Percentiles rank a stretch among this genome's conserved stretches.
These are phyloP conservation scores for Vicia villosa DNA, from an alignment of 306 rosid genomes.

Conservation along the genomic window DNA sequence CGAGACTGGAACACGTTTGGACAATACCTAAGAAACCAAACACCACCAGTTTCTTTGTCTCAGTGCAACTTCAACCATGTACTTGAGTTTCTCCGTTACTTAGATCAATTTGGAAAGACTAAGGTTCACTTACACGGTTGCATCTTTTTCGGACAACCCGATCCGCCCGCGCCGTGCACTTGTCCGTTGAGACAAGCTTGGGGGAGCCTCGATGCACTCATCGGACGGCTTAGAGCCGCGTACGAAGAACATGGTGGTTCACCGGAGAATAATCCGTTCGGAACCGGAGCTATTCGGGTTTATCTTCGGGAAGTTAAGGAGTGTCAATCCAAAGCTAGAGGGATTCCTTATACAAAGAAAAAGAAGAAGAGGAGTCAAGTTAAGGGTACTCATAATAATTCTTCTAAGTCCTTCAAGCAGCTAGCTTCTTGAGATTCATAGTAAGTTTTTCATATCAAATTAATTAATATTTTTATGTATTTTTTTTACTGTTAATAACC, in stretches of 20 bases:
- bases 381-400: slow-evolving; percentile 44
- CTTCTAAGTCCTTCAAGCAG: slow-evolving; percentile 66
- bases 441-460: slow-evolving; percentile 43
- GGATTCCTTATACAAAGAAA: slow-evolving; percentile 82
- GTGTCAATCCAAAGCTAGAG: slow-evolving; percentile 84
- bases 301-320: slow-evolving; percentile 87
- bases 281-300: slow-evolving; percentile 75
- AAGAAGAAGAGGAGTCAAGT: slow-evolving; percentile 72
- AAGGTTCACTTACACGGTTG: slow-evolving; percentile 87
- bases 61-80: slow-evolving; percentile 86
- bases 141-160: slow-evolving; percentile 86
- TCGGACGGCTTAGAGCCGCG: slow-evolving; percentile 86
- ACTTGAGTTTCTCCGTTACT: slow-evolving; percentile 81
- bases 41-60: slow-evolving; percentile 65
- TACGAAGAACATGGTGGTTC: slow-evolving; percentile 89
- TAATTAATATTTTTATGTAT: background rate
- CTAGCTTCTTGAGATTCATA: slow-evolving; percentile 48
- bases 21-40: slow-evolving; percentile 71
- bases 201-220: slow-evolving; percentile 93
- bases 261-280: slow-evolving; percentile 75
- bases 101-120: slow-evolving; percentile 91
- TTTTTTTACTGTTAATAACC: too few species aligned
- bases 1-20: slow-evolving; percentile 96
- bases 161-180: slow-evolving; percentile 89
- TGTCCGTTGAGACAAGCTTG: slow-evolving; percentile 91